Base-by-base conservation (phyloP, 1,139 yeast genomes). In the Saccharomyces hybrid region DNA sequence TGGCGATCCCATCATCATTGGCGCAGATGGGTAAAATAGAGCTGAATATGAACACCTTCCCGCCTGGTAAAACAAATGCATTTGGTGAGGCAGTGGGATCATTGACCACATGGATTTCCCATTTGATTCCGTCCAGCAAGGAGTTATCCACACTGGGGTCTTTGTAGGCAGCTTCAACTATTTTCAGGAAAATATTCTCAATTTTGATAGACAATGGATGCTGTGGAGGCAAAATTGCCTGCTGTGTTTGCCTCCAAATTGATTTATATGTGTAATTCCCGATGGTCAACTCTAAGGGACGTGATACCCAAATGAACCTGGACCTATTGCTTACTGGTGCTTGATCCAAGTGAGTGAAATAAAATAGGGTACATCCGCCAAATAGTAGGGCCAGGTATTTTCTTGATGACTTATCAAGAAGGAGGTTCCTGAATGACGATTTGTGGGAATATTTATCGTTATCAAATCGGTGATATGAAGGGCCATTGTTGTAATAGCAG, bases 1-100 rank as follows among this genome's bases (percentile, higher is more conserved):
- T 90, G 13, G 99, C 99, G 47, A 95, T 73, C 0, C 97, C 98
- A 66, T 89, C 95, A 54, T 89, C 95, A 66, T 88, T 83, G 42
- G 75, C 73, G 67, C 96, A 86, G 34, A 93, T 81, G 1, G 89
- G 87, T 53, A 93, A 70, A 52, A 95, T 88, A 20, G 88, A 82
- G 51, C 86, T 78, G 65, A 88, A 88, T 20, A 93, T 89, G 71
- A 93, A 93, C 48, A 95, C 96, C 70, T 91, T 91, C 11, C 99
- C 99, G 56, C 95, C 93, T 25, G 98, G 98, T 52, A 93, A 75
- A 28, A 93, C 96, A 71, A 95, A 93, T 1, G 99, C 99, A 71
- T 93, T 93, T 1, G 99, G 98, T 3, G 97, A 88, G 16, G 76
- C 73, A 9, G 69, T 72, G 5, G 85, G 83, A 62, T 86, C 88